Percentiles rank a stretch among this genome's conserved stretches.
These are phyloP conservation scores for Pseudocercospora eumusae DNA, from an alignment of 2,329 filamentous ascomycete species.

Conservation along the genomic window DNA sequence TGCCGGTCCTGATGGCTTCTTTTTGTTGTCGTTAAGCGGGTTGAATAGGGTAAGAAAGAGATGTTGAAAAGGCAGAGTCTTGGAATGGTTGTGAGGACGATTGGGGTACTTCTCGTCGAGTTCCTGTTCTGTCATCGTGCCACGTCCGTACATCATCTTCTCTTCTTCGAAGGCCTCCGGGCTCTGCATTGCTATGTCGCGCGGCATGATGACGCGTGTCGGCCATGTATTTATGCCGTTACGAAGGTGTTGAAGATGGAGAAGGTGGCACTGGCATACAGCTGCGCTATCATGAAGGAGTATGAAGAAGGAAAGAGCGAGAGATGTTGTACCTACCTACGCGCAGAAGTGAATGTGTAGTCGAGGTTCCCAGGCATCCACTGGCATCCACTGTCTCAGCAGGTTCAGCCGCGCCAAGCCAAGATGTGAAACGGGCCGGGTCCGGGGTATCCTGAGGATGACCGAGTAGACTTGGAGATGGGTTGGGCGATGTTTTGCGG, in stretches of 20 bases:
- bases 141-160: constrained; percentile 52
- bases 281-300: no score
- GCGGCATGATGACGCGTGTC: not conserved
- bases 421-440: no score
- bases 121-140: constrained; percentile 47
- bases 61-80: constrained; percentile 79
- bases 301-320: no score
- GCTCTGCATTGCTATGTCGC: constrained; percentile 43
- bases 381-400: no score
- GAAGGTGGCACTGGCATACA: no score
- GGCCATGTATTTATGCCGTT: not conserved
- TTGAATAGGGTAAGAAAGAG: constrained; percentile 80
- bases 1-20: constrained; percentile 61
- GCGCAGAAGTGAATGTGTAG: no score
- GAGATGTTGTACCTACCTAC: no score
- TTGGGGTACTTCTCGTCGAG: constrained; percentile 69
- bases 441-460: no score
- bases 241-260: not conserved
- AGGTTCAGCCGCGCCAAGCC: no score
- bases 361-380: no score
- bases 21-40: constrained; percentile 75
- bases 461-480: no score
- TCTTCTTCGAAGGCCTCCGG: constrained; percentile 50
- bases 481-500: no score
- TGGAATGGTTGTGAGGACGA: constrained; percentile 75